Base-by-base conservation (phyloP, 2,329 filamentous ascomycete species). In the Monascus ruber region DNA sequence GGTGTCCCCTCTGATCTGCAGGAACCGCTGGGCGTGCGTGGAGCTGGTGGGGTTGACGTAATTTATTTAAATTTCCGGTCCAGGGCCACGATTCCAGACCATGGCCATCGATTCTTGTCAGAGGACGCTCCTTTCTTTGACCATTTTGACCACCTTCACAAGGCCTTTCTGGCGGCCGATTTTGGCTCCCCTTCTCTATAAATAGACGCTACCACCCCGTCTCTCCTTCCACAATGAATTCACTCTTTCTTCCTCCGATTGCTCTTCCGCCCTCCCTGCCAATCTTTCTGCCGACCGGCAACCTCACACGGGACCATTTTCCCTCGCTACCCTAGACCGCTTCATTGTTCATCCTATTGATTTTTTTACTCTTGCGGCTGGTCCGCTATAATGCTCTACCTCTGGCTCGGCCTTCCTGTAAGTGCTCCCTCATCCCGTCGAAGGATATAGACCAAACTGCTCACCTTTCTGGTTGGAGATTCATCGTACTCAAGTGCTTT, bases 1-100 rank as follows among this genome's bases (percentile, higher is more conserved):
- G 38, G 39, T 37, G 35, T 41, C 31, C 39, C 35, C 35, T 41
- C 35, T 41, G 39, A 41, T 41, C 39, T 41, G 39, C 39, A 41
- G 26, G 35, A 28, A 36, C 31, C 38, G 11, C 25, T 24, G 35
- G 35, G 40, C n/a, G 29, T 36, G 26, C 31, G 26, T 35, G 36
- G 36, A 35, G 35, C 35, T 34, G 26, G 32, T 38, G 32, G 35
- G 38, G 38, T 40, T 40, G 38, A 24, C 34, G 34, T 29, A 40
- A 40, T 36, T 25, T 36, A 40, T 40, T 40, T 40, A 29, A 42
- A 40, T 36, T 24, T 29, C 37, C 11, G 36, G 33, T 32, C 32
- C 40, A 42, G 40, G 40, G 33, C 40, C 40, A 42, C 40, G 40
- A 42, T 42, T 42, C 38, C 32, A 38, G 32, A 37, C 40, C 40